These are phyloP conservation scores for Coemansia sp. DNA, from an alignment of 192 early-diverging fungal genomes.

Conservation along the genomic window DNA sequence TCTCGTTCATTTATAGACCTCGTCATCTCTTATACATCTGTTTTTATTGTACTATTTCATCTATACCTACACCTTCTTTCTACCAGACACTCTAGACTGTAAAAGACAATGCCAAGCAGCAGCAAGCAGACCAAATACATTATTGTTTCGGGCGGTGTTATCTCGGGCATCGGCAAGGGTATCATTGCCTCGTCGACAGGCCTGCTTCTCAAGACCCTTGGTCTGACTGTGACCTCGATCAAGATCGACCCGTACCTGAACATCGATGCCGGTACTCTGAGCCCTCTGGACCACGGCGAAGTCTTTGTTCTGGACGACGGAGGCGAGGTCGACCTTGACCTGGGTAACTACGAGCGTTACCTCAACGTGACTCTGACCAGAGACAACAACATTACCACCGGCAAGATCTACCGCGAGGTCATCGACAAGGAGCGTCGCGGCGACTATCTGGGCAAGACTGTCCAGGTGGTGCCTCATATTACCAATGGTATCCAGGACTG, in stretches of 20 bases:
- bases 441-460: slow-evolving; percentile 98
- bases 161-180: slow-evolving; percentile 99
- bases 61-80: not conserved
- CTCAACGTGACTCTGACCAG: slow-evolving; percentile 89
- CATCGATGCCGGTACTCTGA: slow-evolving; percentile 98
- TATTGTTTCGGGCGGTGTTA: slow-evolving; percentile 96
- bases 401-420: slow-evolving; percentile 95
- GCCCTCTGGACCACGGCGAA: slow-evolving; percentile 97
- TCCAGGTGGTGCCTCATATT: slow-evolving; percentile 98
- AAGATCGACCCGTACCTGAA: slow-evolving; percentile 99
- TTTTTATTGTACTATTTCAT: slow-evolving; percentile 3
- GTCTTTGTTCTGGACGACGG: slow-evolving; percentile 99
- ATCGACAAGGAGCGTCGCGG: slow-evolving; percentile 94
- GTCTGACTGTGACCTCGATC: slow-evolving; percentile 93
- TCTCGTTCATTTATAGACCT: not conserved
- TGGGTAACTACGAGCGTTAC: slow-evolving; percentile 99
- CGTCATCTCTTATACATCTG: not conserved
- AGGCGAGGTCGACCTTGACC: slow-evolving; percentile 97
- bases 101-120: slow-evolving; percentile 20
- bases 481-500: slow-evolving; percentile 98
- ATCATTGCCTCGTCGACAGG: slow-evolving; percentile 98
- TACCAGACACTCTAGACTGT: not conserved
- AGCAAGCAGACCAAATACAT: slow-evolving; percentile 86
- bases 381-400: slow-evolving; percentile 99
- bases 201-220: slow-evolving; percentile 88